phyloP scores from a whole-genome alignment of 331 rosid species.

The Quercus phellos region DNA sequence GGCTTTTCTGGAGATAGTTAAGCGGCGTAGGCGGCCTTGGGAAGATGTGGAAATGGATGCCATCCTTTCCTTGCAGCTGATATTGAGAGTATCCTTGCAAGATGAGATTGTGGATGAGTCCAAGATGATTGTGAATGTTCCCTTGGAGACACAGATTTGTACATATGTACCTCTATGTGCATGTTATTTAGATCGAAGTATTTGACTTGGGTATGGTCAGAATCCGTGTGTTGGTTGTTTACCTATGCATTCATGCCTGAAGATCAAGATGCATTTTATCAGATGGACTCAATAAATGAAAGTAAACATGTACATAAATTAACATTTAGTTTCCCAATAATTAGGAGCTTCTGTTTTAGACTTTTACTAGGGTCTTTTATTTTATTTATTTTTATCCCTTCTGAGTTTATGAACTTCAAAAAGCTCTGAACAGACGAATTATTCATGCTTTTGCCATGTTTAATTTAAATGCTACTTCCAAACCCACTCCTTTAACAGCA shows the following conservation, averaged over 20 bases:
- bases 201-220: not conserved
- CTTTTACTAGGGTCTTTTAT: not conserved
- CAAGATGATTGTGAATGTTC: conserved; percentile 30
- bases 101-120: conserved; percentile 21
- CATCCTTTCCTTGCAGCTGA: conserved; percentile 44
- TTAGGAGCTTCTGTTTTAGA: not conserved
- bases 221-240: not conserved
- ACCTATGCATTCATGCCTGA: not conserved
- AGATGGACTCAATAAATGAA: not conserved
- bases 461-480: not conserved
- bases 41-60: conserved; percentile 49
- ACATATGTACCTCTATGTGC: not conserved
- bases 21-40: conserved; percentile 33
- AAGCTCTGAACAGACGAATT: not conserved
- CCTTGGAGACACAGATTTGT: conserved; percentile 17
- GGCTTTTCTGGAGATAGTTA: conserved; percentile 42
- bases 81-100: conserved; percentile 32
- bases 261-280: not conserved
- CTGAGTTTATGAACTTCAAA: not conserved
- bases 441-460: not conserved
- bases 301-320: not conserved
- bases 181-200: not conserved
- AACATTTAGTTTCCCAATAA: not conserved
- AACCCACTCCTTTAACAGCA: not conserved
- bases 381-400: not conserved